Conservation (phyloP, 1,284 basidiomycete species). For the Fistulina hepatica region DNA sequence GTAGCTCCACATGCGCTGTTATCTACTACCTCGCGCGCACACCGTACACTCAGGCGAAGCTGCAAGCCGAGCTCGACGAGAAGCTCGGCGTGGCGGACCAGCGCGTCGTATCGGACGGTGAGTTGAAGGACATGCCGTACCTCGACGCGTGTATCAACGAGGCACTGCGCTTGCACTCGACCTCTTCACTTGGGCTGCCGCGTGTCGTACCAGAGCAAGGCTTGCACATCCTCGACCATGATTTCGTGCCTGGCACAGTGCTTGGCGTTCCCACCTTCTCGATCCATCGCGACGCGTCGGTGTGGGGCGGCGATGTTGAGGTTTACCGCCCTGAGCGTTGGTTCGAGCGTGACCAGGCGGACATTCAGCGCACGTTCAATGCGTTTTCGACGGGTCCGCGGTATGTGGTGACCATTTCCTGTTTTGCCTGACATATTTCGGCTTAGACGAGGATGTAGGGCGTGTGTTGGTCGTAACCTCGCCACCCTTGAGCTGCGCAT, state of each 20-base stretch:
- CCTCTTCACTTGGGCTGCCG: slow-evolving; percentile 73
- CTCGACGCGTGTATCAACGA: slow-evolving; percentile 80
- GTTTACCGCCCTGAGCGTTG: slow-evolving; percentile 73
- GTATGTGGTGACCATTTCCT: too few relatives aligned
- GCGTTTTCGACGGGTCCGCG: slow-evolving; percentile 63
- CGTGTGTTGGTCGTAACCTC: slow-evolving; percentile 66
- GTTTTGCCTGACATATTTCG: not conserved
- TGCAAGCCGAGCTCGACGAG: slow-evolving; percentile 76
- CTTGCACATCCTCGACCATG: slow-evolving; percentile 42
- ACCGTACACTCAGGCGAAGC: slow-evolving; percentile 53
- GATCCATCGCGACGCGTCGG: slow-evolving; percentile 57
- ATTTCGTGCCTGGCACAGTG: slow-evolving; percentile 63
- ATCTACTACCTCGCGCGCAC: slow-evolving; percentile 71
- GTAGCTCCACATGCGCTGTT: slow-evolving; percentile 80
- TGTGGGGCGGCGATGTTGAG: slow-evolving; percentile 76
- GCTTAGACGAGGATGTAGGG: too few relatives aligned
- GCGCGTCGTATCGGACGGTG: slow-evolving; percentile 40
- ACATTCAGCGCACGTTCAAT: slow-evolving; percentile 63
- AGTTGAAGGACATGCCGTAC: slow-evolving; percentile 62
- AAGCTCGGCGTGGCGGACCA: slow-evolving; percentile 49
- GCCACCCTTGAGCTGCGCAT: slow-evolving; percentile 67
- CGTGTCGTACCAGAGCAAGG: slow-evolving; percentile 64
- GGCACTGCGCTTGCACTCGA: slow-evolving; percentile 72
- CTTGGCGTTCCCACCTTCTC: slow-evolving; percentile 70
- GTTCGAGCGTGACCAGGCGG: slow-evolving; percentile 54